Percentiles rank a stretch among this genome's conserved stretches.
These are phyloP conservation scores for Allium cepa DNA, from an alignment of 106 monocot species.

Conservation along the genomic window DNA sequence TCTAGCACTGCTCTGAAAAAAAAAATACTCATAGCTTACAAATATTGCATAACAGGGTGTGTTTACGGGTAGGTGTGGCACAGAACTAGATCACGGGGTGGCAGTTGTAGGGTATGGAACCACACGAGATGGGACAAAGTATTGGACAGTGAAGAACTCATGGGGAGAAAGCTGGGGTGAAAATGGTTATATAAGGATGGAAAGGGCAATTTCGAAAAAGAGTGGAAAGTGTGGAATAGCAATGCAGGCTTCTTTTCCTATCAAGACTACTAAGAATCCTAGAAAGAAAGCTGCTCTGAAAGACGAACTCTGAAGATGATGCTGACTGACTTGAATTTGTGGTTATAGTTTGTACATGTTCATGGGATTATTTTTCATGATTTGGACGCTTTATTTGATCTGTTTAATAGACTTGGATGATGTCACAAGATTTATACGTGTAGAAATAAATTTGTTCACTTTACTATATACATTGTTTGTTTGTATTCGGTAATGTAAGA, in stretches of 20 bases:
- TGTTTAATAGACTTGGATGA: too few relatives aligned
- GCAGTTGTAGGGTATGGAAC: slow-evolving; percentile 35
- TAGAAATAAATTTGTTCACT: too few relatives aligned
- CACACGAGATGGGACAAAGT: slow-evolving; percentile 27
- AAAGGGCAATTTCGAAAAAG: slow-evolving; percentile 9
- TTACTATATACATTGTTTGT: too few relatives aligned
- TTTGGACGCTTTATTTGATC: too few relatives aligned
- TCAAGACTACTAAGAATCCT: slow-evolving; percentile 18
- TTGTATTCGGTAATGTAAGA: too few relatives aligned
- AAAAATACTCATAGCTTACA: too few relatives aligned
- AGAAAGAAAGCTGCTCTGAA: slow-evolving; percentile 6
- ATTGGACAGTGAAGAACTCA: slow-evolving; percentile 67
- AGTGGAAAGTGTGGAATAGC: slow-evolving; percentile 40
- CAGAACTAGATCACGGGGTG: slow-evolving; percentile 44
- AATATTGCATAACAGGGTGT: slow-evolving; percentile 25
- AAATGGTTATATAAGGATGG: slow-evolving; percentile 43
- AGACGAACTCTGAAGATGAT: slow-evolving; percentile 15
- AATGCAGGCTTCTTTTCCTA: slow-evolving; percentile 40
- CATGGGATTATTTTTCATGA: too few relatives aligned
- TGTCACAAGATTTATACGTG: too few relatives aligned
- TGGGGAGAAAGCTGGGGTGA: slow-evolving; percentile 67
- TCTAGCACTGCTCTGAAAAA: too few relatives aligned
- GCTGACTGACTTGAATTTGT: too few relatives aligned
- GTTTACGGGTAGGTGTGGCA: slow-evolving; percentile 35
- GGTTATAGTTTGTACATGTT: too few relatives aligned